Evolutionary conservation across 805 yeast genomes (phyloP).

Genomic region (Cyberlindnera veronae): DNA sequence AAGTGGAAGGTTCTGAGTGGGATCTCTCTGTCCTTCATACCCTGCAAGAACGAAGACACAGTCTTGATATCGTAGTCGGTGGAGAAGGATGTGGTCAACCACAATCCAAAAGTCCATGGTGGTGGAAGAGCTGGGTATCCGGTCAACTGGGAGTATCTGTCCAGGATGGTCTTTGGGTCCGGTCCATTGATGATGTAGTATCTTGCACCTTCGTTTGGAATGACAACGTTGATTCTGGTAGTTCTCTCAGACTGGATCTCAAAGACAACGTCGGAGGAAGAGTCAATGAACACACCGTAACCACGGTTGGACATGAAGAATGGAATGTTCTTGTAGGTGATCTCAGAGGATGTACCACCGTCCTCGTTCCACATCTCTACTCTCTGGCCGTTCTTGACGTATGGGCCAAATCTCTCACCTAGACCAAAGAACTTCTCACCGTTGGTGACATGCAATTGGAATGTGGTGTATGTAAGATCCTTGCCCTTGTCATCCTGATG

Average conservation of each 20-base stretch:
- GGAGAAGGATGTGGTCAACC: conserved; percentile 25
- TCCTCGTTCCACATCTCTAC: conserved; percentile 26
- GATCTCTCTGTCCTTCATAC: conserved; percentile 24
- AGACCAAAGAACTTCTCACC: conserved; percentile 25
- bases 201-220: conserved; percentile 22
- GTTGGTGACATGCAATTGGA: conserved; percentile 22
- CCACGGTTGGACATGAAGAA: conserved; percentile 23
- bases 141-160: conserved; percentile 22
- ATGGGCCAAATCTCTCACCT: conserved; percentile 26
- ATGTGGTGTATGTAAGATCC: conserved; percentile 14
- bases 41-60: conserved; percentile 19
- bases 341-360: conserved; percentile 25
- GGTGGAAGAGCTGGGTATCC: conserved; percentile 25
- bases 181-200: conserved; percentile 24
- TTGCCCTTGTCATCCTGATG: conserved; percentile 8
- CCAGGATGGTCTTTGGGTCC: conserved; percentile 22
- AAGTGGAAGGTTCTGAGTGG: conserved; percentile 24
- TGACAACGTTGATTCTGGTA: conserved; percentile 20
- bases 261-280: conserved; percentile 18
- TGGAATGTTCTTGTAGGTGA: conserved; percentile 23
- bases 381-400: conserved; percentile 24
- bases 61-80: conserved; percentile 24
- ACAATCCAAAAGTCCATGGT: conserved; percentile 24
- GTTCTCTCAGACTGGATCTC: conserved; percentile 25
- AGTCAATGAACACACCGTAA: conserved; percentile 24